A percentile compares a stretch with the other conserved stretches of the same genome.
These are phyloP conservation scores for Botryotinia calthae DNA, from an alignment of 2,329 filamentous ascomycete genomes.

Conservation along the genomic window DNA sequence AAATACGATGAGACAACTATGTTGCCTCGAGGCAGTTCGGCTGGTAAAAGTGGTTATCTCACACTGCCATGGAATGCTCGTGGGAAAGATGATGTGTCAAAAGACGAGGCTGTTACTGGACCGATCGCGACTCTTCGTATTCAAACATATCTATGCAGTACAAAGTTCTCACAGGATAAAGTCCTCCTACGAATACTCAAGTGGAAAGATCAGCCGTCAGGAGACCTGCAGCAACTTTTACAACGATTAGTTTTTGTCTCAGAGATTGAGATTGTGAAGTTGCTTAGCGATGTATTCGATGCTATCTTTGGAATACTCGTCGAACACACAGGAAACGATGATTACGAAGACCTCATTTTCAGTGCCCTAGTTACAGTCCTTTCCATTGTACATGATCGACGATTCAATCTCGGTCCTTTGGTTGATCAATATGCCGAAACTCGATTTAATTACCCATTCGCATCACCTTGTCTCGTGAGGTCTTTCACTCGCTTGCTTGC, in stretches of 20 bases:
- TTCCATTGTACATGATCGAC: slow-evolving; percentile 88
- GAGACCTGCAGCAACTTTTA: slow-evolving; percentile 70
- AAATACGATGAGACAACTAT: slow-evolving; percentile 89
- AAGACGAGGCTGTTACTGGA: slow-evolving; percentile 71
- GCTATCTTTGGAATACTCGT: slow-evolving; percentile 88
- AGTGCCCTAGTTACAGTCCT: slow-evolving; percentile 85
- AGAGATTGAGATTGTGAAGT: slow-evolving; percentile 96
- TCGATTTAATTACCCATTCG: slow-evolving; percentile 90
- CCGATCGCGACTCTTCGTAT: slow-evolving; percentile 76
- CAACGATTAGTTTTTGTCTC: slow-evolving; percentile 88
- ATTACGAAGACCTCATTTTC: slow-evolving; percentile 91
- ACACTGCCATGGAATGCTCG: slow-evolving; percentile 75
- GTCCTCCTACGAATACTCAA: slow-evolving; percentile 78
- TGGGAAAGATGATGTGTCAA: slow-evolving; percentile 63
- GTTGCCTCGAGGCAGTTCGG: slow-evolving; percentile 55
- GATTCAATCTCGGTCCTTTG: slow-evolving; percentile 86
- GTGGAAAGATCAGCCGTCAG: slow-evolving; percentile 75
- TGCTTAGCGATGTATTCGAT: slow-evolving; percentile 85
- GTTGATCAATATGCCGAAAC: slow-evolving; percentile 89
- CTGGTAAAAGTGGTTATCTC: slow-evolving; percentile 83
- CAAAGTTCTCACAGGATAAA: slow-evolving; percentile 88
- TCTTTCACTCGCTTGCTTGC: slow-evolving; percentile 82
- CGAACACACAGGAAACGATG: slow-evolving; percentile 85
- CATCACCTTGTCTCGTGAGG: slow-evolving; percentile 80
- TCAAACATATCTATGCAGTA: slow-evolving; percentile 89